Base-by-base conservation (phyloP, 164 flowering plant species). In the Berberis thunbergii region DNA sequence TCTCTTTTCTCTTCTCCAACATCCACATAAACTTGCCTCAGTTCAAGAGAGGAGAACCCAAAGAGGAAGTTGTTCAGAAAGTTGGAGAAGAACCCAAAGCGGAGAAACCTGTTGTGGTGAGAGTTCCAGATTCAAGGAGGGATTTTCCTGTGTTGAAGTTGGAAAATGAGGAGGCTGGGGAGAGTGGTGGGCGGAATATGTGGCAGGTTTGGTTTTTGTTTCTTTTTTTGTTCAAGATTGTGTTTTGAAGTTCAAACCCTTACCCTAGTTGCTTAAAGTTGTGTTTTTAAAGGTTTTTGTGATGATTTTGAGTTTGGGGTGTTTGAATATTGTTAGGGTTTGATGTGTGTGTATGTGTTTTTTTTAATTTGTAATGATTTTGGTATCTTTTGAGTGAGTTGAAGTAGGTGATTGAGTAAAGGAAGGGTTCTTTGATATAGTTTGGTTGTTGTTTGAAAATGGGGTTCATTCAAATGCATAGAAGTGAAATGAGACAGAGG, bases 191-290 rank as follows among this genome's bases (percentile, higher is more conserved):
- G 8, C 1, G 61, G 11, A 57, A 66, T 41, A 49, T 71, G 69
- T 71, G 74, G 74, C 69, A 57, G 69, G 74, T 71, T 2, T 41
- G 64, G 38, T 50, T 57, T 40, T 3, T 46, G 49, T 46, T 46
- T 46, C 6, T 1, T 26, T 46, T 46, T 4, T 4, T 46, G 49
- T 46, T 4, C 8, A 8, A 46, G 49, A 0, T 46, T 46, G 26
- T 26, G 26, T 26, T 26, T 26, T 26, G 26, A 26, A 26, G 26
- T 26, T 26, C 26, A 26, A 26, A 26, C 1, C 50, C 7, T 48
- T 6, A 48, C 50, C 1, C 50, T 48, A 48, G 10, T 48, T 48
- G 2, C 50, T 26, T 26, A 26, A 26, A 26, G 26, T 26, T 26
- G 26, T 26, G 26, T 26, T 26, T 26, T 26, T 26, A 26, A 0